Percentiles rank a stretch among this genome's conserved stretches.
Evolutionary conservation across 2,329 filamentous ascomycete species (phyloP).

Genomic region (Fusarium marasasianum): DNA sequence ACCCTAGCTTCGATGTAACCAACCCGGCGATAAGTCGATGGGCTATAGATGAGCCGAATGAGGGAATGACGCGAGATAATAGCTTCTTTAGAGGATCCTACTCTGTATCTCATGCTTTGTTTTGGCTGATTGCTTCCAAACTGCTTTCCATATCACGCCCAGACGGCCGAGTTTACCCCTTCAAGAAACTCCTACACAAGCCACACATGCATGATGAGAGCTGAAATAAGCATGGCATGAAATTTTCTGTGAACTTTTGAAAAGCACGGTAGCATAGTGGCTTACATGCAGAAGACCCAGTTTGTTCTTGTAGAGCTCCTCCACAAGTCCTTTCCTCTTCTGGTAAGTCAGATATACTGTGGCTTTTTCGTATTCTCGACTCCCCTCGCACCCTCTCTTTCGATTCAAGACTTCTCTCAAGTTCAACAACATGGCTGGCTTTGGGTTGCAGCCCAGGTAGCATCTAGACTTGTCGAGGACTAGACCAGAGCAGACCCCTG

Average conservation of each 20-base stretch:
- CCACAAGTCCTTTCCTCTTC: background rate
- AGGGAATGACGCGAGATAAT: background rate
- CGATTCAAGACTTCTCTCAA: background rate
- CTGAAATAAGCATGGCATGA: slow-evolving; percentile 3
- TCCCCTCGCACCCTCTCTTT: background rate
- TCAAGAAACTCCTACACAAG: slow-evolving; percentile 21
- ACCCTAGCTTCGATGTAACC: slow-evolving; percentile 4
- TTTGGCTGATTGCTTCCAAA: background rate
- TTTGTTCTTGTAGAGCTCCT: background rate
- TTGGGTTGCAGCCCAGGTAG: slow-evolving; percentile 8
- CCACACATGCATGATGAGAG: slow-evolving; percentile 13
- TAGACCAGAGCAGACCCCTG: background rate
- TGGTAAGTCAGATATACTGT: background rate
- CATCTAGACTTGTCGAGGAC: background rate
- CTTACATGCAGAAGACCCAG: background rate
- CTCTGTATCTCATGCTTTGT: background rate
- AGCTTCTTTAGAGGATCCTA: background rate
- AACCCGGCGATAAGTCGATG: background rate
- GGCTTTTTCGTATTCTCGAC: slow-evolving; percentile 21
- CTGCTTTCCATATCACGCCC: background rate
- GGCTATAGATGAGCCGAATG: background rate
- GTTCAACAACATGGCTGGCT: background rate
- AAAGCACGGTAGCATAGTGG: background rate
- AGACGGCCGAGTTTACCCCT: slow-evolving; percentile 26
- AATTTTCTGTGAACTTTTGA: background rate